Evolutionary conservation across 1,284 basidiomycete species (phyloP).

Genomic region (Schizophyllum commune): DNA sequence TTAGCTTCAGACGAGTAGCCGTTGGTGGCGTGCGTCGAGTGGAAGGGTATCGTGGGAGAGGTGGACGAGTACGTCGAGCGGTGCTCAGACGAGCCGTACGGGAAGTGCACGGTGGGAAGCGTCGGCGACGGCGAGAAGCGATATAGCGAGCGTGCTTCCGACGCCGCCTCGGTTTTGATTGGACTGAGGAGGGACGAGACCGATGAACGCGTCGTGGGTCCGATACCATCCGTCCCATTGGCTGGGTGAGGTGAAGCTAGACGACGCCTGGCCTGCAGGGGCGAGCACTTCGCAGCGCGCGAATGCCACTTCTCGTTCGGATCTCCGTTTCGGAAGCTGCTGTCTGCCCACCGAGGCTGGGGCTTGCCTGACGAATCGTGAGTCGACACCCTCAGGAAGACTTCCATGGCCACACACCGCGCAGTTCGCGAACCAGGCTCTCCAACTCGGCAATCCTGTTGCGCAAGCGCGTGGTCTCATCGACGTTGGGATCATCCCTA

Average conservation of each 20-base stretch:
- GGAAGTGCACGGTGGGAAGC: conserved; percentile 5
- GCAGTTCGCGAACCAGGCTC: conserved; percentile 75
- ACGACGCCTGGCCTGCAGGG: conserved; percentile 30
- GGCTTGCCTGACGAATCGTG: conserved; percentile 53
- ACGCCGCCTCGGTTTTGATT: conserved; percentile 53
- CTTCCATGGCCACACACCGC: conserved; percentile 38
- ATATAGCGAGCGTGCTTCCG: conserved; percentile 40
- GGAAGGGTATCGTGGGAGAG: neutral
- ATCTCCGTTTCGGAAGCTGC: conserved; percentile 67
- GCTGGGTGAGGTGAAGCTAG: conserved; percentile 30
- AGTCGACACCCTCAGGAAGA: conserved; percentile 1
- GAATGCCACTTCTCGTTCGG: conserved; percentile 78
- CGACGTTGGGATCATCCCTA: conserved; percentile 78
- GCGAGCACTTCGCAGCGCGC: conserved; percentile 59
- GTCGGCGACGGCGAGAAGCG: conserved; percentile 51
- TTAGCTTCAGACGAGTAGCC: conserved; percentile 18
- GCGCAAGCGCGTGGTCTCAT: conserved; percentile 75
- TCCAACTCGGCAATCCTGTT: conserved; percentile 87
- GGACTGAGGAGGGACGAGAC: conserved; percentile 41
- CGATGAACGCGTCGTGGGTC: conserved; percentile 19
- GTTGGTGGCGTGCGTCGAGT: neutral
- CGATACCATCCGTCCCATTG: conserved; percentile 5
- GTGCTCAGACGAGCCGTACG: neutral
- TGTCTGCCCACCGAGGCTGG: conserved; percentile 75
- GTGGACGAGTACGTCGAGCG: neutral